phyloP scores from a whole-genome alignment of 768 basidiomycete genomes.

The Boletus sensibilis region DNA sequence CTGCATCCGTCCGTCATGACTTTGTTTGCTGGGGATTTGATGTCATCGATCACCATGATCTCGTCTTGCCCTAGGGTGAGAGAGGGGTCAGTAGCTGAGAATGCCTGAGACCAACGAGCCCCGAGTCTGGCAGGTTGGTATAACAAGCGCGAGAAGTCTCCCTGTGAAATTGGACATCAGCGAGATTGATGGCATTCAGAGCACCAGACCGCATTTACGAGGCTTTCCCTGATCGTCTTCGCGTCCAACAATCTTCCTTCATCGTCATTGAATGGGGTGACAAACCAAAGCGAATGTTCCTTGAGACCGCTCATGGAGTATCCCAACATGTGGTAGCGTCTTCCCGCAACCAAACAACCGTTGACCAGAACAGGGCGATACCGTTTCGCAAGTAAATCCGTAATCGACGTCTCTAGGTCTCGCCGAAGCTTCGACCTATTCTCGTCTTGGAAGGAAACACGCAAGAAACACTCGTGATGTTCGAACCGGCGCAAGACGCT shows the following conservation, averaged over 20 bases:
- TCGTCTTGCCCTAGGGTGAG: conserved; percentile 37
- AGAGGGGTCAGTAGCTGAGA: conserved; percentile 51
- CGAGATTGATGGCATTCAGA: not conserved
- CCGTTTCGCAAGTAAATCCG: conserved; percentile 32
- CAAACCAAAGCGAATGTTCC: conserved; percentile 50
- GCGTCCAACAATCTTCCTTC: conserved; percentile 27
- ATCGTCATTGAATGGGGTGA: conserved; percentile 39
- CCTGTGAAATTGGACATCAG: conserved; percentile 27
- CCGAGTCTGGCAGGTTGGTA: conserved; percentile 47
- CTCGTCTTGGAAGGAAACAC: conserved; percentile 51
- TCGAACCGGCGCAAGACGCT: conserved; percentile 37
- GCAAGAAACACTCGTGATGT: conserved; percentile 43
- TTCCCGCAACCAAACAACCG: conserved; percentile 42
- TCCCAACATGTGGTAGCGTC: conserved; percentile 46
- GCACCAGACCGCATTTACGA: conserved; percentile 26
- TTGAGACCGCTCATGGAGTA: conserved; percentile 55
- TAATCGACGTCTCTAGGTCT: conserved; percentile 32
- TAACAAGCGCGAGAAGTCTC: conserved; percentile 38
- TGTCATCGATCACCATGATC: conserved; percentile 34
- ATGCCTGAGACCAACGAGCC: conserved; percentile 55
- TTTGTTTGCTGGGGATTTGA: conserved; percentile 23
- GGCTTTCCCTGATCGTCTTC: conserved; percentile 29
- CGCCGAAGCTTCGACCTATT: conserved; percentile 38
- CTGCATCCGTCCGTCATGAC: conserved; percentile 56
- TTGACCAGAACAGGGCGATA: conserved; percentile 35